phyloP scores from a whole-genome alignment of 306 rosid species.

The Boehmeria nivea region DNA sequence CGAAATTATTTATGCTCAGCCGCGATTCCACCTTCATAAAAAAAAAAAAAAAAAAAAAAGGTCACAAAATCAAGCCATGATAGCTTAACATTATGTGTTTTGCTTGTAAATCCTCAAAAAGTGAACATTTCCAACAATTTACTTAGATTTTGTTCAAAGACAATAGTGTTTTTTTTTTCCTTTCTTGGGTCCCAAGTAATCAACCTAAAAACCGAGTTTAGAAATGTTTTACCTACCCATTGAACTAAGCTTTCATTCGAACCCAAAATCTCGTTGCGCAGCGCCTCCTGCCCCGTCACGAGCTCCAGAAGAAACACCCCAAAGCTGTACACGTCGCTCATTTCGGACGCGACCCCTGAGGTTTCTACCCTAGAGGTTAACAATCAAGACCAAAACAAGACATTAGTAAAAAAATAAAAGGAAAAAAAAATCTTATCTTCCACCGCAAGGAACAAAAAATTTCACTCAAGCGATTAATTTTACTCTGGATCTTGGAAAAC shows the following conservation, averaged over 20 bases:
- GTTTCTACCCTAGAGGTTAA: conserved; percentile 23
- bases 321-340: conserved; percentile 44
- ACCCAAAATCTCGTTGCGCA: conserved; percentile 29
- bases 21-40: conserved; percentile 37
- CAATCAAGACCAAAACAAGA: not conserved
- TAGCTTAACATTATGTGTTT: not conserved
- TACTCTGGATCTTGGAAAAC: conserved; percentile 47
- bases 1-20: conserved; percentile 32
- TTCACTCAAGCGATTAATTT: conserved; percentile 7
- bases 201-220: not conserved
- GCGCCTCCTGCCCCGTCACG: conserved; percentile 39
- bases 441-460: conserved; percentile 3
- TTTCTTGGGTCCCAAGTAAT: not conserved
- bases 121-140: too few relatives aligned
- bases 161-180: not conserved
- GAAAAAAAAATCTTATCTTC: not conserved
- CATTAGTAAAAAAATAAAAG: not conserved
- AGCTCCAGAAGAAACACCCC: conserved; percentile 45
- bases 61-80: not conserved
- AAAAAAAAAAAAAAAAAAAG: not conserved
- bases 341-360: conserved; percentile 17
- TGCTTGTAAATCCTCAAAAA: too few relatives aligned
- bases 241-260: conserved; percentile 39
- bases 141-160: too few relatives aligned
- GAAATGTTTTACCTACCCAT: conserved; percentile 24